These are phyloP conservation scores for Diaporthe destruens DNA, from an alignment of 2,329 filamentous ascomycete species.

Conservation along the genomic window DNA sequence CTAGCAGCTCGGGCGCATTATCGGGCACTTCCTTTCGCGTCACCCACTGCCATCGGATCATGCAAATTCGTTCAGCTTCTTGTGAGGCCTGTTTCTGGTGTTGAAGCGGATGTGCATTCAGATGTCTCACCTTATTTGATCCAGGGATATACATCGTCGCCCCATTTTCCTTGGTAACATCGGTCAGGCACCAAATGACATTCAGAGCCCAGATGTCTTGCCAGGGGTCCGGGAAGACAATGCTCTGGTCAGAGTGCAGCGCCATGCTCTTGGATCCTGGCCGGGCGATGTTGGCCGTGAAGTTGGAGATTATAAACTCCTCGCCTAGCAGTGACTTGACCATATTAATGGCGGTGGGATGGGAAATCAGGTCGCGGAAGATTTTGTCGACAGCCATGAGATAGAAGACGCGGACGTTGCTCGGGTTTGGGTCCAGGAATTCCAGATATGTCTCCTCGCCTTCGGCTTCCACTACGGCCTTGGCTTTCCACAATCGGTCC, in stretches of 20 bases:
- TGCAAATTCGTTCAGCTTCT: neutral
- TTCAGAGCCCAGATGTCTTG: slow-evolving; percentile 43
- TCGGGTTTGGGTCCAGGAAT: slow-evolving; percentile 41
- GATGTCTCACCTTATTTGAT: slow-evolving; percentile 35
- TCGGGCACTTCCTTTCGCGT: slow-evolving; percentile 39
- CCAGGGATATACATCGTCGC: slow-evolving; percentile 45
- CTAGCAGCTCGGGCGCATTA: slow-evolving; percentile 47
- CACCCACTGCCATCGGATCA: neutral
- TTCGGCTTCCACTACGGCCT: slow-evolving; percentile 30
- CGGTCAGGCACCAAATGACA: slow-evolving; percentile 51
- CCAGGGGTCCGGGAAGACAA: slow-evolving; percentile 52
- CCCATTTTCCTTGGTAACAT: slow-evolving; percentile 49
- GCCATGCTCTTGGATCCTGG: slow-evolving; percentile 50
- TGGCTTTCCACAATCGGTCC: slow-evolving; percentile 39
- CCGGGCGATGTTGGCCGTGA: slow-evolving; percentile 52
- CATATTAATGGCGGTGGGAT: slow-evolving; percentile 42
- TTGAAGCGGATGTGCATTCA: neutral
- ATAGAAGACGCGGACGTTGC: slow-evolving; percentile 43
- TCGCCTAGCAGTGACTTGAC: slow-evolving; percentile 48
- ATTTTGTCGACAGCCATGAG: slow-evolving; percentile 42
- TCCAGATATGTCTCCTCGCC: slow-evolving; percentile 40
- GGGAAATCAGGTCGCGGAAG: slow-evolving; percentile 42
- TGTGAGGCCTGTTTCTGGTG: too few relatives aligned
- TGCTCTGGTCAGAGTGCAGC: slow-evolving; percentile 51
- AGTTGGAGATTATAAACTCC: slow-evolving; percentile 51